A percentile compares a stretch with the other conserved stretches of the same genome.
These are phyloP conservation scores for Solanum pimpinellifolium DNA, from an alignment of 257 asterid genomes.

Conservation along the genomic window DNA sequence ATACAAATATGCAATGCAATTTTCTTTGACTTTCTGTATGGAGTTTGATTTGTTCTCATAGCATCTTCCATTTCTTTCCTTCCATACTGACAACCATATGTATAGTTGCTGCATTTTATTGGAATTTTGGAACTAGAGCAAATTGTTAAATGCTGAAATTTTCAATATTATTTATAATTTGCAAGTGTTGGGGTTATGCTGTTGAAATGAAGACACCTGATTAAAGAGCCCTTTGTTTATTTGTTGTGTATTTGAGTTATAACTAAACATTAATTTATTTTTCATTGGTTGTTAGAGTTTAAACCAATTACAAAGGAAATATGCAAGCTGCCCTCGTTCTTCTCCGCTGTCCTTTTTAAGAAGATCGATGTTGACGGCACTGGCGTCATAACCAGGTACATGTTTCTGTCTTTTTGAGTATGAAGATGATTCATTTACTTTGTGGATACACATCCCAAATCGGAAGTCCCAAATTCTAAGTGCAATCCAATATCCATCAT, in stretches of 20 bases:
- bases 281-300: conserved; percentile 54
- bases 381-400: conserved; percentile 80
- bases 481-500: neutral
- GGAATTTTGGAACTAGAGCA: neutral
- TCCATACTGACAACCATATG: neutral
- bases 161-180: neutral
- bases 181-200: neutral
- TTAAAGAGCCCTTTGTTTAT: neutral
- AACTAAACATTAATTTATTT: neutral
- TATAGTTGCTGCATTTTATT: neutral
- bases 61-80: too few species aligned
- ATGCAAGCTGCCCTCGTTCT: conserved; percentile 99
- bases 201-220: neutral
- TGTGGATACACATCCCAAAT: neutral
- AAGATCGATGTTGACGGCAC: conserved; percentile 64
- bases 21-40: too few species aligned
- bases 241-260: neutral
- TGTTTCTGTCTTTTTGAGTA: neutral
- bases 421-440: neutral
- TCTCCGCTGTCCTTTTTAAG: conserved; percentile 69
- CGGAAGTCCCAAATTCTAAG: neutral
- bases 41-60: too few species aligned
- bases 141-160: neutral
- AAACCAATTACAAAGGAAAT: conserved; percentile 88
- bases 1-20: too few species aligned